Base-by-base conservation (phyloP, 2,329 filamentous ascomycete species). In the Colletotrichum lini region DNA sequence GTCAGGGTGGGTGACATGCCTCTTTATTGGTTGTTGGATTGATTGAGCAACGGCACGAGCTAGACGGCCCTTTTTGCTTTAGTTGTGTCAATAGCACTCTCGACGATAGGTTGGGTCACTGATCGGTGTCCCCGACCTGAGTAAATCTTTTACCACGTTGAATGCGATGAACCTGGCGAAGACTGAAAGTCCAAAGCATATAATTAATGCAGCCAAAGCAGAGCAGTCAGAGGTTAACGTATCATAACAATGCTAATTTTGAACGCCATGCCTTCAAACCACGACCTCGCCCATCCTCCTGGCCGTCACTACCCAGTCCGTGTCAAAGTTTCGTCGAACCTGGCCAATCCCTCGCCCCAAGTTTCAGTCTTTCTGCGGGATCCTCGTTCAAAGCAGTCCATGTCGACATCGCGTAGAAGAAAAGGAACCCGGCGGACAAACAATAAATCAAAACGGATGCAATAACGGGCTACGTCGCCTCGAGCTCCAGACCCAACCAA, bases 61-160 rank as follows among this genome's bases (percentile, higher is more conserved):
- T 26, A 40, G 45, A 38, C 35, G 6, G 15, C 38, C 42, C 15
- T 30, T 45, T 40, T 13, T 38, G 2, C 10, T 56, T 58, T 10
- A 44, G 16, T 18, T 71, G 68, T 71, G 67, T 49, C 57, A 62
- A 45, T 62, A 67, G 44, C 21, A 53, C 15, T 45, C 44, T 21
- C 64, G 26, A 62, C 8, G 45, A 67, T 62, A 65, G 38, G 58
- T 40, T 67, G 44, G 38, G 21, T 54, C 45, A 52, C 35, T 40
- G 35, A n/a, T 61, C 50, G 18, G 23, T 23, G 35, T 15, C 15
- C 5, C 21, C 21, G 35, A 7, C n/a, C 18, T 7, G 38, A 26
- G 30, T 18, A 26, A 15, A 8, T 26, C 35, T 40, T 23, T 52
- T 5, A n/a, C 13, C 7, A 16, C 1, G 15, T 7, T 7, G 9